These are phyloP conservation scores for Mucor ambiguus DNA, from an alignment of 371 early-diverging fungal genomes.

Conservation along the genomic window DNA sequence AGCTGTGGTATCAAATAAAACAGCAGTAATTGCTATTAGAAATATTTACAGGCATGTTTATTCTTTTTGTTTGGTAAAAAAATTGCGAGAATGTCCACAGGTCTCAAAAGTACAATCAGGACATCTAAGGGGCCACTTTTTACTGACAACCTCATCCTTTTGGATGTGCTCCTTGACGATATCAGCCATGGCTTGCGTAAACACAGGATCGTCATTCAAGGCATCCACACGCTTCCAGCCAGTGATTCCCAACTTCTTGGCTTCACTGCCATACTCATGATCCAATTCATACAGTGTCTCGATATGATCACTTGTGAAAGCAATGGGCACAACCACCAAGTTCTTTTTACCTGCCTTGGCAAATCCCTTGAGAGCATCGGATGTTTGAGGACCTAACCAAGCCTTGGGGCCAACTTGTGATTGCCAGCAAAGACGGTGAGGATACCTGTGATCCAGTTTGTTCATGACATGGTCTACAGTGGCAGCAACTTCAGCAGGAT, in stretches of 20 bases:
- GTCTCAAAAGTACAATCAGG: slow-evolving; percentile 79
- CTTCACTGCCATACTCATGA: slow-evolving; percentile 87
- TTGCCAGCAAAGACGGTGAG: slow-evolving; percentile 96
- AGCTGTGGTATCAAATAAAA: not conserved
- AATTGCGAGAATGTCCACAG: slow-evolving; percentile 73
- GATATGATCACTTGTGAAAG: slow-evolving; percentile 96
- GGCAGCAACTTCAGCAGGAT: slow-evolving; percentile 91
- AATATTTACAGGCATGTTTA: not conserved
- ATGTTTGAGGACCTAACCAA: slow-evolving; percentile 94
- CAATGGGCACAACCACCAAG: slow-evolving; percentile 88
- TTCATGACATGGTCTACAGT: slow-evolving; percentile 87
- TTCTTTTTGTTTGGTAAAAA: slow-evolving; percentile 39
- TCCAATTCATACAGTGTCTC: slow-evolving; percentile 97
- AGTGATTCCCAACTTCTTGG: slow-evolving; percentile 78
- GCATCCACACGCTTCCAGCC: slow-evolving; percentile 88
- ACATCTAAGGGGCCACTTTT: slow-evolving; percentile 79
- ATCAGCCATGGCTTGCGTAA: slow-evolving; percentile 88
- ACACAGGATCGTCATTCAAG: slow-evolving; percentile 87
- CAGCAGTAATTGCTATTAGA: not conserved
- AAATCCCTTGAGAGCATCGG: slow-evolving; percentile 75
- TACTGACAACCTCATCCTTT: slow-evolving; percentile 50
- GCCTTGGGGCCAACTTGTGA: slow-evolving; percentile 93
- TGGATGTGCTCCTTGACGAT: slow-evolving; percentile 82
- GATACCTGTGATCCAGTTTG: slow-evolving; percentile 69
- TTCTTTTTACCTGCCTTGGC: slow-evolving; percentile 79